Base-by-base conservation (phyloP, 495 filamentous ascomycete genomes). In the Penicillium atrosanguineum region DNA sequence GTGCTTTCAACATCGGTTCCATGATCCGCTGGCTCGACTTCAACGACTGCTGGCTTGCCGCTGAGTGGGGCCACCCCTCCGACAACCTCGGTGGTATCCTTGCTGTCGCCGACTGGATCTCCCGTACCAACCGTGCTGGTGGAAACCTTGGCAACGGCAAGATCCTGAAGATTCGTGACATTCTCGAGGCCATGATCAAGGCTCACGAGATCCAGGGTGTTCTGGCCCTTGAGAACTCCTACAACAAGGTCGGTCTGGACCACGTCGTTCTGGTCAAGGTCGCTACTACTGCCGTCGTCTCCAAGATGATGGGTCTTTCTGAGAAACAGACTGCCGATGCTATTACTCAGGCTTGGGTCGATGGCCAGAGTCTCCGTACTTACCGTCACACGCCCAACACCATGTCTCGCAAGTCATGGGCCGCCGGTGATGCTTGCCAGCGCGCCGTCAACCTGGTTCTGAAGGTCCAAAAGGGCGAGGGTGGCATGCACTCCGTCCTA, bases 21-120 rank as follows among this genome's bases (percentile, higher is more conserved):
- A 95, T 94, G 85, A 96, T 98, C 74, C 82, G 94, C 60, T 98
- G 94, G 94, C 83, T 98, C 49, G 94, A 98, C 73, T 98, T 97
- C 83, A 98, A 98, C 69, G 94, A 98, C 81, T 97, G 94, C 82
- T 98, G 94, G 95, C 79, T 98, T 51, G 94, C 94, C 15, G 94
- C 94, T 50, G 94, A 98, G 77, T 98, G 94, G 94, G 94, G 94
- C 42, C 94, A 98, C 66, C 94, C 93, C 42, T 95, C 90, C 3
- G 93, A 97, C 78, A 97, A 97, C 78, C 75, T 97, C 50, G 93
- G 93, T 49, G 93, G 90, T 68, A 97, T 97, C 62, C 80, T 98
- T 31, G 90, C 94, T 36, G 91, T 96, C 37, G 91, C 94, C 25
- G 94, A 98, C 77, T 98, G 95, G 95, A 84, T 95, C 55, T 90